Evolutionary conservation across 2,329 filamentous ascomycete genomes (phyloP).

Genomic region (Sphaerulina vaccinii): DNA sequence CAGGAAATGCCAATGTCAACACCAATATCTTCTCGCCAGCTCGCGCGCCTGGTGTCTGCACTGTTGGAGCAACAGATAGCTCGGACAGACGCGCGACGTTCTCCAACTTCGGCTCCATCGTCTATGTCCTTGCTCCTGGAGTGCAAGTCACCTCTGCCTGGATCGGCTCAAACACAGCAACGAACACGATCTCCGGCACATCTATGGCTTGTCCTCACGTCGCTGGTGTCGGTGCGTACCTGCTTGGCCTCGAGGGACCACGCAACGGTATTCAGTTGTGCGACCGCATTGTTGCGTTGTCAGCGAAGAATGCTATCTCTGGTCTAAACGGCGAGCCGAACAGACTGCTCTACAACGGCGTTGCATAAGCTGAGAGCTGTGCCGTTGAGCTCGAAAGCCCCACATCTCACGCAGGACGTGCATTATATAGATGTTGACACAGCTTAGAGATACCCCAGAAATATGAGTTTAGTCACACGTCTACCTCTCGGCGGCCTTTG

Average conservation of each 20-base stretch:
- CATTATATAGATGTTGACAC: too few species aligned
- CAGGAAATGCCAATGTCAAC: slow-evolving; percentile 39
- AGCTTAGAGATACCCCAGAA: too few species aligned
- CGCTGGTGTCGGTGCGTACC: slow-evolving; percentile 65
- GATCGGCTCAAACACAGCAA: slow-evolving; percentile 47
- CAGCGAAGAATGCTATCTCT: slow-evolving; percentile 43
- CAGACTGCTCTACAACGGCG: slow-evolving; percentile 1
- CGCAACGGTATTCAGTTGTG: slow-evolving; percentile 48
- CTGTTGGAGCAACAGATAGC: slow-evolving; percentile 39
- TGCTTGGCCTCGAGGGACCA: slow-evolving; percentile 59
- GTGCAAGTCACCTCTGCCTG: slow-evolving; percentile 46
- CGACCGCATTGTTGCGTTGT: slow-evolving; percentile 46
- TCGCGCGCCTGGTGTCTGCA: slow-evolving; percentile 36
- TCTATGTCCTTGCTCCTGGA: slow-evolving; percentile 51
- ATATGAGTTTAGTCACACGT: too few species aligned
- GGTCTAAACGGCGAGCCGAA: slow-evolving; percentile 33
- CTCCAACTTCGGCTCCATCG: slow-evolving; percentile 42
- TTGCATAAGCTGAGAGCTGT: too few species aligned
- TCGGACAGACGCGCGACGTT: slow-evolving; percentile 39
- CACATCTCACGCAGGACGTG: too few species aligned
- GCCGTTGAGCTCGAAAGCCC: too few species aligned
- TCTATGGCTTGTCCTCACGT: slow-evolving; percentile 68
- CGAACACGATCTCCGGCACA: slow-evolving; percentile 55
- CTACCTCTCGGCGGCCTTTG: too few species aligned
- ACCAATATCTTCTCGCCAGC: slow-evolving; percentile 37